Conservation (phyloP, 2,329 filamentous ascomycete genomes). For the Penicillium sp. region DNA sequence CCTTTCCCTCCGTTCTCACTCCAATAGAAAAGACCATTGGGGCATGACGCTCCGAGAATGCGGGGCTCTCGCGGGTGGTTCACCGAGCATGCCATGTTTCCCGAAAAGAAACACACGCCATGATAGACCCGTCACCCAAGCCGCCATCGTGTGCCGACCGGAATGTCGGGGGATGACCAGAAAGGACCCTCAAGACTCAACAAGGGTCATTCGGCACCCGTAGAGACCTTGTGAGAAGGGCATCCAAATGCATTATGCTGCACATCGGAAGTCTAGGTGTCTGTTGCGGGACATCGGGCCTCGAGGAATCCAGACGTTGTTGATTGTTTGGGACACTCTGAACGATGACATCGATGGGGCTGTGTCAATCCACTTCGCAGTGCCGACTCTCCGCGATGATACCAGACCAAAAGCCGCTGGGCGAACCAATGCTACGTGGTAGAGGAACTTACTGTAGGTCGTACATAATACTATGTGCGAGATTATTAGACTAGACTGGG, state of each 20-base stretch:
- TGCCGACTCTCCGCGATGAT: constrained; percentile 1
- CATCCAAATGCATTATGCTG: no score
- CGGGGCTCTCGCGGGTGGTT: constrained; percentile 19
- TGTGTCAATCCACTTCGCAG: constrained; percentile 14
- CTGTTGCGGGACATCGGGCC: neutral
- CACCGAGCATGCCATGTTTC: constrained; percentile 15
- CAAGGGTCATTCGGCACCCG: neutral
- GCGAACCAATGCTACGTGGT: neutral
- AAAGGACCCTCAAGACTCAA: neutral
- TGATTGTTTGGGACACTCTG: constrained; percentile 7
- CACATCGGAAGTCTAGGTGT: neutral
- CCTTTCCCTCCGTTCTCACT: neutral
- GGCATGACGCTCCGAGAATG: constrained; percentile 24
- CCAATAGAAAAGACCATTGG: neutral
- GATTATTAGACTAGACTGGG: neutral
- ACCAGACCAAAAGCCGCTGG: neutral
- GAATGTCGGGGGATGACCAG: neutral
- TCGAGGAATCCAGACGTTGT: neutral
- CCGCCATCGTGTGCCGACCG: neutral
- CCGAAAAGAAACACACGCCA: constrained; percentile 4
- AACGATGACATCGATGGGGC: constrained; percentile 26
- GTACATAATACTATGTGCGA: neutral
- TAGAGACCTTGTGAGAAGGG: neutral
- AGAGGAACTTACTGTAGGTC: no score
- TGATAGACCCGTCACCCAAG: neutral